Percentiles rank a stretch among this genome's conserved stretches.
Conservation (phyloP, 139 green algal genomes). For the Pleodorina starrii region DNA sequence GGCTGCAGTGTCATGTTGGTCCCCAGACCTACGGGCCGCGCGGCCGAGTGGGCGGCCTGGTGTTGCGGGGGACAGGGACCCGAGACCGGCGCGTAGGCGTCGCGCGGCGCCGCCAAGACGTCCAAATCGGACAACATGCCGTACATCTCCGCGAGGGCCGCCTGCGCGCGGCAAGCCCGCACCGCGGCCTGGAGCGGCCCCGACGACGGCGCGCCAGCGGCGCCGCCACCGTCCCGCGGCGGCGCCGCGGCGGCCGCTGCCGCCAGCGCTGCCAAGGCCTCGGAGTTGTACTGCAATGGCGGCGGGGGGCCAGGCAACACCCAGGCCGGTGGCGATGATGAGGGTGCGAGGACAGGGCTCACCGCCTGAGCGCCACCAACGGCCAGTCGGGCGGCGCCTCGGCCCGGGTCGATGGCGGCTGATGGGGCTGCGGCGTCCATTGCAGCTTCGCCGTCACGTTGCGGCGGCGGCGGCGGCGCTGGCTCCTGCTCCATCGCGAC, state of each 20-base stretch:
- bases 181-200: neutral
- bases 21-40: neutral
- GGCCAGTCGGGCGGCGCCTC: no score
- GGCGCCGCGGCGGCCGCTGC: no score
- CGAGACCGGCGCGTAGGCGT: neutral
- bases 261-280: neutral
- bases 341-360: no score
- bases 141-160: conserved; percentile 43
- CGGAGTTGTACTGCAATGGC: neutral
- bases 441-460: no score
- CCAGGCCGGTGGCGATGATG: neutral
- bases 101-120: conserved; percentile 16
- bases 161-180: neutral
- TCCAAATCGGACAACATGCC: conserved; percentile 30
- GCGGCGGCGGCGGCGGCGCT: neutral
- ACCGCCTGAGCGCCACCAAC: no score
- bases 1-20: neutral
- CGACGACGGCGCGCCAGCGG: neutral
- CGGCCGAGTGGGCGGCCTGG: neutral
- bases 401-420: no score
- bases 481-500: neutral
- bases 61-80: conserved; percentile 4
- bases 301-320: neutral
- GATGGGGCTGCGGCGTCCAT: no score
- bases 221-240: neutral